phyloP scores from a whole-genome alignment of 352 stramenopile species.

The Lagenidium sp. region DNA sequence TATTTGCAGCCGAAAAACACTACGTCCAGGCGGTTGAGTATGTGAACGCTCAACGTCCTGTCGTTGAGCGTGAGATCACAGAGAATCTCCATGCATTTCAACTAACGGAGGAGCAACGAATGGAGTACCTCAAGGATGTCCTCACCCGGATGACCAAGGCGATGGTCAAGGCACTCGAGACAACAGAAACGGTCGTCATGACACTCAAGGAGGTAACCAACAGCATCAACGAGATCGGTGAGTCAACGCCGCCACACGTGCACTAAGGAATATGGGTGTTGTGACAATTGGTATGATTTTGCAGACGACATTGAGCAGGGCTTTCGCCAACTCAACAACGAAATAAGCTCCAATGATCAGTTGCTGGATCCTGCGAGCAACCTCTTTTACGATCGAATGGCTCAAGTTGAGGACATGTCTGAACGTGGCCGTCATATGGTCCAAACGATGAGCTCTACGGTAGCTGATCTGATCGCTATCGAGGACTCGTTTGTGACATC shows the following conservation, averaged over 20 bases:
- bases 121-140: slow-evolving; percentile 75
- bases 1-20: slow-evolving; percentile 54
- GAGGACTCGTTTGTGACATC: slow-evolving; percentile 46
- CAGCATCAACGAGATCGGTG: slow-evolving; percentile 64
- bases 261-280: background rate
- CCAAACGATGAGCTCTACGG: slow-evolving; percentile 30
- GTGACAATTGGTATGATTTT: background rate
- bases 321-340: slow-evolving; percentile 42
- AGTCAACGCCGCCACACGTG: background rate
- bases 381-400: slow-evolving; percentile 54
- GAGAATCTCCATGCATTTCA: slow-evolving; percentile 77
- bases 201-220: slow-evolving; percentile 37
- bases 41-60: slow-evolving; percentile 50
- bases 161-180: slow-evolving; percentile 34
- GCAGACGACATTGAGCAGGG: slow-evolving; percentile 68
- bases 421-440: slow-evolving; percentile 58
- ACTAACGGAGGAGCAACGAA: slow-evolving; percentile 73
- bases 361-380: slow-evolving; percentile 43
- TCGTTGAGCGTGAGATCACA: slow-evolving; percentile 60
- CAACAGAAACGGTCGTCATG: slow-evolving; percentile 30
- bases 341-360: slow-evolving; percentile 32
- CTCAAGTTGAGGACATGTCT: slow-evolving; percentile 56
- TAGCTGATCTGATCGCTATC: slow-evolving; percentile 45
- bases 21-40: slow-evolving; percentile 63
- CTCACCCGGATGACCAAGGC: slow-evolving; percentile 57